phyloP scores from a whole-genome alignment of 495 filamentous ascomycete genomes.

The Xylaria curta region DNA sequence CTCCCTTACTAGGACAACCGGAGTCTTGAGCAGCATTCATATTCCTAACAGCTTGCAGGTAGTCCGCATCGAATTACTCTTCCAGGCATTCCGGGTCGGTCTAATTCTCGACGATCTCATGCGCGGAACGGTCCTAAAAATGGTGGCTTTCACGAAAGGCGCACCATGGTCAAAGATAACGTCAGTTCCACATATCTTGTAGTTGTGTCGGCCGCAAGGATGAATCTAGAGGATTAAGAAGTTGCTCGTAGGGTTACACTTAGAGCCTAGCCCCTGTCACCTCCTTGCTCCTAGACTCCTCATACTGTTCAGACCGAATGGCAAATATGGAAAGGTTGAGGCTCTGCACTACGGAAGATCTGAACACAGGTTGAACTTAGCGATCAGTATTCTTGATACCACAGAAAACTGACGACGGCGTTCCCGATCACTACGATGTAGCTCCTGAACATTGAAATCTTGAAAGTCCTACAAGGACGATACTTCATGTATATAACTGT shows the following conservation, averaged over 20 bases:
- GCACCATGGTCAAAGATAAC: background rate
- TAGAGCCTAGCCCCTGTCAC: background rate
- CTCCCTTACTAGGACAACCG: too few relatives aligned
- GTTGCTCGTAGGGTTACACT: background rate
- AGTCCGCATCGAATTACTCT: constrained; percentile 7
- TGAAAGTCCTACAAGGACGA: background rate
- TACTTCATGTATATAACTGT: background rate
- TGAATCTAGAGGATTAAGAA: background rate
- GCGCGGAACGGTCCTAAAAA: background rate
- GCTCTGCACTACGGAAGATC: constrained; percentile 4
- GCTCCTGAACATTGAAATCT: background rate
- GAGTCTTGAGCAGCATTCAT: background rate
- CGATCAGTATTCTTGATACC: background rate
- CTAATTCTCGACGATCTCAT: background rate
- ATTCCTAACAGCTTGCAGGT: background rate
- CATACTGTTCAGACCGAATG: background rate
- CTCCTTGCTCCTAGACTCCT: background rate
- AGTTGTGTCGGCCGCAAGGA: background rate
- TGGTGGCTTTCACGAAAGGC: background rate
- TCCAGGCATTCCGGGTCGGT: background rate
- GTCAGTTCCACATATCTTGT: background rate
- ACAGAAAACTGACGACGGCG: constrained; percentile 2
- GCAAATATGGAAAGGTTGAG: background rate
- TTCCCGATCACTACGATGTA: background rate
- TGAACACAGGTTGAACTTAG: background rate